These are phyloP conservation scores for Penicillium canariense DNA, from an alignment of 495 filamentous ascomycete genomes.

Conservation along the genomic window DNA sequence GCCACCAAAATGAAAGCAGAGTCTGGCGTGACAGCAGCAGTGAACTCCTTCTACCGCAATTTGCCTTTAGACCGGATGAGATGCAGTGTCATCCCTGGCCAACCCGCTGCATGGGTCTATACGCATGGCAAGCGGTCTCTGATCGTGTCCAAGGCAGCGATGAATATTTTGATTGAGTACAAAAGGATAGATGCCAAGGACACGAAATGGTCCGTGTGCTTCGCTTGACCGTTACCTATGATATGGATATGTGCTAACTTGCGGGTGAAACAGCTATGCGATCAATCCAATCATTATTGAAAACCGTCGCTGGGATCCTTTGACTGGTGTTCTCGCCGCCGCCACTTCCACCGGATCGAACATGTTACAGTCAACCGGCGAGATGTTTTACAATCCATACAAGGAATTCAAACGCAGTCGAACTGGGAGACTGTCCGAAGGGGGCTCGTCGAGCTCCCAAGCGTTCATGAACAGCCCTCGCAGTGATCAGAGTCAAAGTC, in stretches of 20 bases:
- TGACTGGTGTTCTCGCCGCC: constrained; percentile 47
- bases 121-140: constrained; percentile 45
- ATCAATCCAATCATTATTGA: constrained; percentile 34
- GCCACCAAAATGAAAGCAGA: constrained; percentile 63
- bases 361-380: constrained; percentile 28
- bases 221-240: not conserved
- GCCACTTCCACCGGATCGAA: constrained; percentile 22
- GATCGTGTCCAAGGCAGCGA: constrained; percentile 63
- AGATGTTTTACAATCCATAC: constrained; percentile 36
- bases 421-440: not conserved
- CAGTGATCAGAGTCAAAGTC: not conserved
- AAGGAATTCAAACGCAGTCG: constrained; percentile 25
- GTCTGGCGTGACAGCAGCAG: constrained; percentile 71
- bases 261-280: constrained; percentile 18
- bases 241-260: not conserved
- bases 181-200: constrained; percentile 61
- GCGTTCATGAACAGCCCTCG: not conserved
- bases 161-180: constrained; percentile 58
- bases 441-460: not conserved
- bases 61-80: constrained; percentile 66
- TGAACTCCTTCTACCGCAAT: constrained; percentile 65
- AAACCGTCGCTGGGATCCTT: constrained; percentile 40
- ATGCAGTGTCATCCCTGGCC: constrained; percentile 66
- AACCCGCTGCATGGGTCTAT: constrained; percentile 67
- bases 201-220: constrained; percentile 41